A percentile compares a stretch with the other conserved stretches of the same genome.
Evolutionary conservation across 164 flowering plant genomes (phyloP).

Genomic region (Chimonanthus praecox): DNA sequence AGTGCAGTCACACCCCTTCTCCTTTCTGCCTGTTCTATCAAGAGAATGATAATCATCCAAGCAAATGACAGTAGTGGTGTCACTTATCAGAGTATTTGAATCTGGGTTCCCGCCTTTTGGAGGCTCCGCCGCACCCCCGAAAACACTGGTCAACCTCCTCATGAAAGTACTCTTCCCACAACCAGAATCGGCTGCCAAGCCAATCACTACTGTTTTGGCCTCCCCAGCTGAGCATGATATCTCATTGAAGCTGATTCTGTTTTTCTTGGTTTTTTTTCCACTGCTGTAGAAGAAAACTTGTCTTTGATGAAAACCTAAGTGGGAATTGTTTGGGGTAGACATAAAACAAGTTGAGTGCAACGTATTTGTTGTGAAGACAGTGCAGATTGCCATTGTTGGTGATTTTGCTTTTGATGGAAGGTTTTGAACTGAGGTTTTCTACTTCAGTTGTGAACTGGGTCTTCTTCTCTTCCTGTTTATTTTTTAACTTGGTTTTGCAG

Average conservation of each 20-base stretch:
- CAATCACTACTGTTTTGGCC: slow-evolving; percentile 71
- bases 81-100: slow-evolving; percentile 91
- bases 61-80: slow-evolving; percentile 93
- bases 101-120: slow-evolving; percentile 97
- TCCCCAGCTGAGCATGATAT: slow-evolving; percentile 54
- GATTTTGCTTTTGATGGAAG: not conserved
- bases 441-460: not conserved
- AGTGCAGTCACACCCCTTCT: slow-evolving; percentile 94
- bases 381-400: slow-evolving; percentile 55
- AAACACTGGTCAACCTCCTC: slow-evolving; percentile 93
- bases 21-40: slow-evolving; percentile 86
- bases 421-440: not conserved
- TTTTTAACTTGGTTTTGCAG: not conserved
- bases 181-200: slow-evolving; percentile 96
- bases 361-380: slow-evolving; percentile 55
- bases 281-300: slow-evolving; percentile 38
- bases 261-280: slow-evolving; percentile 21
- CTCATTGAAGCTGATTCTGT: slow-evolving; percentile 11
- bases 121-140: slow-evolving; percentile 96
- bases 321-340: slow-evolving; percentile 43
- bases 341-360: slow-evolving; percentile 45
- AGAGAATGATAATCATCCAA: slow-evolving; percentile 93
- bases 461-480: slow-evolving; percentile 1
- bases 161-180: slow-evolving; percentile 98
- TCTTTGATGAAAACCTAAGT: slow-evolving; percentile 28